Evolutionary conservation across 192 early-diverging fungal genomes (phyloP), one percentile per base, ranked within the genome.

Genomic region (Mortierella claussenii): DNA sequence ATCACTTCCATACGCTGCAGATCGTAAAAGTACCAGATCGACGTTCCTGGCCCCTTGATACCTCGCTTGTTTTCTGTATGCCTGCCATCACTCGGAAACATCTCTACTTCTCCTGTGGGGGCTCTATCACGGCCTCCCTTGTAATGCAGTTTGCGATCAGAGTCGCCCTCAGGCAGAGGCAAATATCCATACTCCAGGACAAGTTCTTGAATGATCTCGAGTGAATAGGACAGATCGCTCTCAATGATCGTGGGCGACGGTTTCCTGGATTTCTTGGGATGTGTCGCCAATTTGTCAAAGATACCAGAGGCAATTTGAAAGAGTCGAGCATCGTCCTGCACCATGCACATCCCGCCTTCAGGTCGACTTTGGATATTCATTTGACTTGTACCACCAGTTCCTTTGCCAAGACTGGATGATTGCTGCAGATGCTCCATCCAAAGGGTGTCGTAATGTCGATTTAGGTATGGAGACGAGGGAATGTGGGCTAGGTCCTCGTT

Each of bases 21-120:
- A 15, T 76, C 59, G 37, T 76, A 76, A 47, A 56, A 76, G 26
- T 61, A 61, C 73, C 73, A 76, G 28, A 76, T 76, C 3, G 73
- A 67, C 5, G 69, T 63, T 18, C 69, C 69, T 23, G 44, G 33
- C 0, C 69, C 73, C 47, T 51, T 76, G 24, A 48, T 18, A 0
- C 53, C 53, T 11, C 52, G 57, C 32, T 32, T 40, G 40, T 64
- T 67, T 23, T 30, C 51, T n/a, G 65, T 56, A 59, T 67, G 64
- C n/a, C 51, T 40, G 6, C 64, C 73, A 46, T 76, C 73, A 36
- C 64, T 66, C 5, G 73, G 73, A 24, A 67, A 76, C 21, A 30
- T n/a, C 10, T 61, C 49, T 20, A 17, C 13, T 15, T 44, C 52
- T 0, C 73, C 71, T 31, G 48, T 49, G 23, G 13, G 18, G 1